These are phyloP conservation scores for Hemisphaericaspora xylanilytica DNA, from an alignment of 1,139 yeast species.

Conservation along the genomic window DNA sequence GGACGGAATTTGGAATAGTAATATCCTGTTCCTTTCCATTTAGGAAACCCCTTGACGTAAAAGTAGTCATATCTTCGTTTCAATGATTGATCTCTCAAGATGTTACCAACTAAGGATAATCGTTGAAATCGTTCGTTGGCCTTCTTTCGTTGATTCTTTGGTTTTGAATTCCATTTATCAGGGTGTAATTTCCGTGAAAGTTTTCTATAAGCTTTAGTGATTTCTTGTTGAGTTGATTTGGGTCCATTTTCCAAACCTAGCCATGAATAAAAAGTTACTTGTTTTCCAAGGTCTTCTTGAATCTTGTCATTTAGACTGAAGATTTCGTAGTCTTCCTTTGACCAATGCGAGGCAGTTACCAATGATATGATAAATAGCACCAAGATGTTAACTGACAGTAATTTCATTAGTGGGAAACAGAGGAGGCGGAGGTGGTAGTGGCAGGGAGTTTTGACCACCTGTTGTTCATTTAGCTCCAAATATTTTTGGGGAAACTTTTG, in stretches of 20 bases:
- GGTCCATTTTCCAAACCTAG: slow-evolving; percentile 51
- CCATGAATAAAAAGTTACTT: slow-evolving; percentile 69
- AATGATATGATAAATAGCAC: slow-evolving; percentile 17
- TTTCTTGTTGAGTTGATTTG: slow-evolving; percentile 57
- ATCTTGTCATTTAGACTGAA: slow-evolving; percentile 72
- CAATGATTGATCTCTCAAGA: slow-evolving; percentile 59
- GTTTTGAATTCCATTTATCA: slow-evolving; percentile 57
- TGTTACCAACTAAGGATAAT: slow-evolving; percentile 70
- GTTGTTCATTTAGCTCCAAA: too few species aligned
- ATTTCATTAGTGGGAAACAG: slow-evolving; percentile 4
- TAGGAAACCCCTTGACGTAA: slow-evolving; percentile 81
- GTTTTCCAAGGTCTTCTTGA: slow-evolving; percentile 58
- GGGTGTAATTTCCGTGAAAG: slow-evolving; percentile 77
- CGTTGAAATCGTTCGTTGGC: slow-evolving; percentile 68
- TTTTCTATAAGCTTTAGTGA: slow-evolving; percentile 72
- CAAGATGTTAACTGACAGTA: slow-evolving; percentile 2
- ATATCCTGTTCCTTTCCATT: slow-evolving; percentile 59
- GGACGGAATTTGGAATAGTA: slow-evolving; percentile 58
- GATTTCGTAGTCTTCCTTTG: slow-evolving; percentile 72
- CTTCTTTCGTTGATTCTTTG: slow-evolving; percentile 39
- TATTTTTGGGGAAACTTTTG: too few species aligned
- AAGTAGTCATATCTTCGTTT: slow-evolving; percentile 84
- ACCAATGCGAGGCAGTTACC: slow-evolving; percentile 32
- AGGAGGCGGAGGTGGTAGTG: neutral
- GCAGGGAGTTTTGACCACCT: neutral